These are phyloP conservation scores for Liriodendron chinense DNA, from an alignment of 164 flowering plant species.

Conservation along the genomic window DNA sequence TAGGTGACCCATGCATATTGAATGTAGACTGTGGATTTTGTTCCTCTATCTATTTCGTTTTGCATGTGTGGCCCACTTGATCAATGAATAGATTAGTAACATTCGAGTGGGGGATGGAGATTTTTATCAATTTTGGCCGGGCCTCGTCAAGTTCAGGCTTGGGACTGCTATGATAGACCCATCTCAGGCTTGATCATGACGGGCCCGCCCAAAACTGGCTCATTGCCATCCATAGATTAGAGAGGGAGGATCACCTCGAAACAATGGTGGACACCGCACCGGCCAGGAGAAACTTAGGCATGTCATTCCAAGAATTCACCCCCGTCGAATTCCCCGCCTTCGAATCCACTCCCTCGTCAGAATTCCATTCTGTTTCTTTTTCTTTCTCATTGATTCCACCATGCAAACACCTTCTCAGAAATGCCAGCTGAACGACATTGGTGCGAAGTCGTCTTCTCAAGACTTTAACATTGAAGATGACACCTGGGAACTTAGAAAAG, in stretches of 20 bases:
- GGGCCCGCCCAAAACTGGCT: too few species aligned
- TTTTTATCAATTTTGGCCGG: too few species aligned
- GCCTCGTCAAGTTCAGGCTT: too few species aligned
- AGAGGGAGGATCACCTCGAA: constrained; percentile 11
- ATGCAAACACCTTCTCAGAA: neutral
- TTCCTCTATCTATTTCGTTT: too few species aligned
- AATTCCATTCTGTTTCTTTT: neutral
- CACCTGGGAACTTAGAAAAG: neutral
- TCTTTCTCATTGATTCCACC: neutral
- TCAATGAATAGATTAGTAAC: too few species aligned
- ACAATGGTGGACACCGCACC: constrained; percentile 18
- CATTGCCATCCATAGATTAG: too few species aligned
- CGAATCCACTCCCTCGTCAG: neutral
- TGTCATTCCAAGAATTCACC: constrained; percentile 9
- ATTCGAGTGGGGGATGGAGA: too few species aligned
- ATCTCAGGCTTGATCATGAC: too few species aligned
- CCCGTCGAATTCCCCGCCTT: neutral
- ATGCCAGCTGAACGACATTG: neutral
- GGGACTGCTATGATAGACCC: too few species aligned
- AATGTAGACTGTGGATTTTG: too few species aligned
- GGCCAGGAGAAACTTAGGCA: constrained; percentile 21
- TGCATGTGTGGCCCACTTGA: too few species aligned
- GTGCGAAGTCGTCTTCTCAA: constrained; percentile 1
- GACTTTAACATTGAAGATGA: neutral
- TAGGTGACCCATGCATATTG: too few species aligned